Base-by-base conservation (phyloP, 2,329 filamentous ascomycete species). In the Aspergillus costaricaensis region DNA sequence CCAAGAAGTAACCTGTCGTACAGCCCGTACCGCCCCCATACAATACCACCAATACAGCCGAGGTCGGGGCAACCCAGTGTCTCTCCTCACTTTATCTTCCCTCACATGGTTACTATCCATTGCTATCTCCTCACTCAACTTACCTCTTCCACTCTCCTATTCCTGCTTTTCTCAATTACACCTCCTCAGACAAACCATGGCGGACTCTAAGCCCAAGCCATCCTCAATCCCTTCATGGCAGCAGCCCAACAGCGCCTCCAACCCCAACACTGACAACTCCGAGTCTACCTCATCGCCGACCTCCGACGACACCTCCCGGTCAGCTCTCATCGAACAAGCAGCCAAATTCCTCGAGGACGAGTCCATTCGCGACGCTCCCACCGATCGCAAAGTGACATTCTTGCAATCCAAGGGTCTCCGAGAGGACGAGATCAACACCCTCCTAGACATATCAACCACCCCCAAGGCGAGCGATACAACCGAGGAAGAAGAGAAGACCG, bases 291-390 rank as follows among this genome's bases (percentile, higher is more conserved):
- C 65, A 60, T 67, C 71, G 60, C 65, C 69, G 56, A 67, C 50
- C 65, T 67, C 70, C 66, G 67, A 71, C 41, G 64, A 68, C 62
- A 55, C 66, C 55, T 58, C 69, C 58, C 71, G 75, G 67, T 63
- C 72, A 65, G 62, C 68, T 47, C 73, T 83, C 12, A 70, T 91
- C 38, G 86, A 91, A 15, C 86, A 92, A 71, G 92, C 92, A 27
- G 83, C 84, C 47, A 85, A 82, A 56, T 97, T 96, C 71, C 83
- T 97, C 4, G 81, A 90, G 54, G 89, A 96, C 62, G 86, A 90
- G 7, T 81, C 83, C 19, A 90, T 96, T 59, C 86, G 84, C 60
- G 80, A 88, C 74, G 86, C 89, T 36, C 82, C 89, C 0, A 82
- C 83, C 48, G 88, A 91, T 58, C 88, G 87, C 76, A 96, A 96